Evolutionary conservation across 1,284 basidiomycete genomes (phyloP).

Genomic region (Salmacisia buchloeana): DNA sequence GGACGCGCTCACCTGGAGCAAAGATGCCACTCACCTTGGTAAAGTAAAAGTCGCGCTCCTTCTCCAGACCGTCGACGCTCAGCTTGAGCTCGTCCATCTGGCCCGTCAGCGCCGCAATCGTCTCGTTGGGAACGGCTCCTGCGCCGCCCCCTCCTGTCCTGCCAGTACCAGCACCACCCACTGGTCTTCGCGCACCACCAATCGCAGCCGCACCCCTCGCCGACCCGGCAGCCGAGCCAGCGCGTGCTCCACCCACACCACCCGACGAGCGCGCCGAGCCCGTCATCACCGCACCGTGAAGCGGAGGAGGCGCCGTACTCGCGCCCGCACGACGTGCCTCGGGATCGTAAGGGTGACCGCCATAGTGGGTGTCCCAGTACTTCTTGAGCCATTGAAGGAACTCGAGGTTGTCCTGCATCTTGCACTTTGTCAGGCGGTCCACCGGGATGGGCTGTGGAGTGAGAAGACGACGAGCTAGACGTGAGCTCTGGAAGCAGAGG

Average conservation of each 20-base stretch:
- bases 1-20: not conserved
- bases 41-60: constrained; percentile 97
- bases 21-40: constrained; percentile 81
- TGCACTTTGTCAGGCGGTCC: constrained; percentile 89
- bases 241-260: constrained; percentile 55
- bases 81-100: constrained; percentile 77
- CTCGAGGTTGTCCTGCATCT: constrained; percentile 99
- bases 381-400: constrained; percentile 87
- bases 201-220: constrained; percentile 10
- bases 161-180: not conserved
- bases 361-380: constrained; percentile 89
- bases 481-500: not conserved
- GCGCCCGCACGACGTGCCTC: constrained; percentile 69
- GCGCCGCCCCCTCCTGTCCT: constrained; percentile 6
- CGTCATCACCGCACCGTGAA: constrained; percentile 31
- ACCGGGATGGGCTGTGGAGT: constrained; percentile 75
- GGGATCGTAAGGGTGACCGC: constrained; percentile 82
- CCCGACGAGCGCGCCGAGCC: constrained; percentile 24
- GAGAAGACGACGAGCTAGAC: not conserved
- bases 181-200: not conserved
- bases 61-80: constrained; percentile 74
- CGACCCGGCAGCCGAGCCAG: constrained; percentile 6
- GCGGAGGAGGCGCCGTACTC: constrained; percentile 48
- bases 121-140: constrained; percentile 43
- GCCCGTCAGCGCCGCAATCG: constrained; percentile 62